A percentile compares a stretch with the other conserved stretches of the same genome.
These are phyloP conservation scores for Dryas octopetala DNA, from an alignment of 306 rosid genomes.

Conservation along the genomic window DNA sequence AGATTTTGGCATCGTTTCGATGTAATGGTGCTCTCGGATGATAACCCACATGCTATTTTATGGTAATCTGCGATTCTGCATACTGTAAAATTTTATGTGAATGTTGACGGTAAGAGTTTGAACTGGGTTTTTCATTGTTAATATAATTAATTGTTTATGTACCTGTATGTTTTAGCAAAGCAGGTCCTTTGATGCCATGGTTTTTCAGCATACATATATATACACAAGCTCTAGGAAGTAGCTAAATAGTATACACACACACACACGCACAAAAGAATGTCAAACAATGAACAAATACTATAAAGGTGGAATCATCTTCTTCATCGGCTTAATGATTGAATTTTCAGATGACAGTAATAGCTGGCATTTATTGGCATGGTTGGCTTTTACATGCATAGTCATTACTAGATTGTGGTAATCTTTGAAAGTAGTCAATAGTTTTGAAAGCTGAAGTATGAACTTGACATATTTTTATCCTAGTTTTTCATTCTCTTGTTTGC, in stretches of 20 bases:
- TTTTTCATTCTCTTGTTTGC: conserved; percentile 8
- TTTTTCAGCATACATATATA: neutral
- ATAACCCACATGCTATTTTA: neutral
- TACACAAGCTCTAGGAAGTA: neutral
- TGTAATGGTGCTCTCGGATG: neutral
- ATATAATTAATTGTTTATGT: neutral
- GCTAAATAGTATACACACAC: neutral
- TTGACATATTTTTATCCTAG: neutral
- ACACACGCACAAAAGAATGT: neutral
- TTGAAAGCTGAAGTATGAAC: neutral
- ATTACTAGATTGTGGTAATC: neutral
- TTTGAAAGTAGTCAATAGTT: neutral
- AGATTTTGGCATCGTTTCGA: neutral
- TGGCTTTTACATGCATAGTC: neutral
- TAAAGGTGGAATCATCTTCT: neutral
- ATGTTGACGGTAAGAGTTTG: neutral
- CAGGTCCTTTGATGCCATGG: neutral
- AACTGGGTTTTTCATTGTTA: conserved; percentile 3
- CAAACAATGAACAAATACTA: neutral
- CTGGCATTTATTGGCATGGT: neutral
- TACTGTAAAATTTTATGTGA: neutral
- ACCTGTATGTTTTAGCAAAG: neutral
- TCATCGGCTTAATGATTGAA: neutral
- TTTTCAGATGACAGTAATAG: neutral
- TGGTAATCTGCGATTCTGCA: neutral